Base-by-base conservation (phyloP, 2,329 filamentous ascomycete species). In the Trichophyton benhamiae region DNA sequence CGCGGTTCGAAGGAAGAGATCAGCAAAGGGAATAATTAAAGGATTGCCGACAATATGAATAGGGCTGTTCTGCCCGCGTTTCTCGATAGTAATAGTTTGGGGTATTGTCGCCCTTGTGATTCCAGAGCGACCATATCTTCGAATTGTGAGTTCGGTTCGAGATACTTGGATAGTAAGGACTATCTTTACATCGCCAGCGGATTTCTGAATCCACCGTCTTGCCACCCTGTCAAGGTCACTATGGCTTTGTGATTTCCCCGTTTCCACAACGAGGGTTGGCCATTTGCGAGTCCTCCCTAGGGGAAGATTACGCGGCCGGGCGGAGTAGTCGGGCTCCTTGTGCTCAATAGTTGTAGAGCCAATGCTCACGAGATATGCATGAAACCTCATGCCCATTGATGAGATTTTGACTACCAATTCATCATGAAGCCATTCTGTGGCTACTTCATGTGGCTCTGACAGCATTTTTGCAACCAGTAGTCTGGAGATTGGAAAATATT, bases 1-100 rank as follows among this genome's bases (percentile, higher is more conserved):
- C 38, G 60, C 38, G 15, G 46, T 27, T 25, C 42, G 38, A 38
- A 62, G 60, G 42, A 62, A 62, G 9, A 62, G 41, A 44, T 62
- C 60, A 6, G 25, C 9, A 42, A 62, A 62, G 13, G 60, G 60
- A 42, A 62, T 62, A n/a, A n/a, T 38, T 25, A 62, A 48, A 53
- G 60, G 60, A 5, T 42, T 17, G 17, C 41, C 52, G 9, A 36
- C 25, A 44, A 61, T 33, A 20, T 20, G 38, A 44, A 44, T 13
- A 36, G 44, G 22, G 8, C 49, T 36, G 6, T 36, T 49, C 60
- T 36, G 36, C 30, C 52, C 25, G 46, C 53, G 36, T 33, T 58
- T 58, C 33, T 17, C 30, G 17, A 61, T 25, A 13, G 33, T 44
- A 15, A 46, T 42, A 7, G 38, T 36, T n/a, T 61, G 48, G 22